Percentiles rank a stretch among this genome's conserved stretches.
These are phyloP conservation scores for Suillus placidus DNA, from an alignment of 768 basidiomycete species.

Conservation along the genomic window DNA sequence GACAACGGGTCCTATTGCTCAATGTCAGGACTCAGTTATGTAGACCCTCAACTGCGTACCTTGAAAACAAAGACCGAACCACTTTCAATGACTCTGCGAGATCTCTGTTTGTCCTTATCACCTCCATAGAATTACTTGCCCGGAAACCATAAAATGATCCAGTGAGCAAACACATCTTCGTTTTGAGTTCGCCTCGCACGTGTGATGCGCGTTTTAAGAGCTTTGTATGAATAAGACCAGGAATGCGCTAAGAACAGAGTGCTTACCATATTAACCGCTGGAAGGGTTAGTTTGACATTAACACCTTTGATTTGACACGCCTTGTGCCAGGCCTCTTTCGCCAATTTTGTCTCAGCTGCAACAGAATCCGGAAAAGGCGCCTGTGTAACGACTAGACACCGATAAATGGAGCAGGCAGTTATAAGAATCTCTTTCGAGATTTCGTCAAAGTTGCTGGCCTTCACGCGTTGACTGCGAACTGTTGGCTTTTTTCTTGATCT, in stretches of 20 bases:
- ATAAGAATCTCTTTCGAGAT: conserved; percentile 22
- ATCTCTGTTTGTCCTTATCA: not conserved
- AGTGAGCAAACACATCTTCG: conserved; percentile 1
- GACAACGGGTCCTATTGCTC: not conserved
- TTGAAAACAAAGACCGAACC: not conserved
- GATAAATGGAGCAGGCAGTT: conserved; percentile 18
- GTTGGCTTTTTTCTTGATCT: not conserved
- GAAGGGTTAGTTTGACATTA: conserved; percentile 6
- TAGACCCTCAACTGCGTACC: not conserved
- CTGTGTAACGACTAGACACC: conserved; percentile 21
- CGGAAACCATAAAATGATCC: conserved; percentile 5
- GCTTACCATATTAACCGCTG: conserved; percentile 7
- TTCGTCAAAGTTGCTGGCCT: conserved; percentile 23
- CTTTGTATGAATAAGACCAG: not conserved
- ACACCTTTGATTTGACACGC: conserved; percentile 5
- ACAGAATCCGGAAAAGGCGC: conserved; percentile 26
- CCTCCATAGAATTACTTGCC: not conserved
- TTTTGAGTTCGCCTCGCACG: conserved; percentile 14
- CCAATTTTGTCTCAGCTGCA: conserved; percentile 7
- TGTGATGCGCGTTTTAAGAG: conserved; percentile 9
- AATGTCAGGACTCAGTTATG: conserved; percentile 5
- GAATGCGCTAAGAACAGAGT: not conserved
- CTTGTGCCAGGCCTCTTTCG: conserved; percentile 6
- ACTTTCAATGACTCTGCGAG: not conserved
- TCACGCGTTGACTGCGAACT: not conserved